Evolutionary conservation across 257 asterid species (phyloP), one percentile per base, ranked within the genome.

Genomic region (Penstemon davidsonii): DNA sequence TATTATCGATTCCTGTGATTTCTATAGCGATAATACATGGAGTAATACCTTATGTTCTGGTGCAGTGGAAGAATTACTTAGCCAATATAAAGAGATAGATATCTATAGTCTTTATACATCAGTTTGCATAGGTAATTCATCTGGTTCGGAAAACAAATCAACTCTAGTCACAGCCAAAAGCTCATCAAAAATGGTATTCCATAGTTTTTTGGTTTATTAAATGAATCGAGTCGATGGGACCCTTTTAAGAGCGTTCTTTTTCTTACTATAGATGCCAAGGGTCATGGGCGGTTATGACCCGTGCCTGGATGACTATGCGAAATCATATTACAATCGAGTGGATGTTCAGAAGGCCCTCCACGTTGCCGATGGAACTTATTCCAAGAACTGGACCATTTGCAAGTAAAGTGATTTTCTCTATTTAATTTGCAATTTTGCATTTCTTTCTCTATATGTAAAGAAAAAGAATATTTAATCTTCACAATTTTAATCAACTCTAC

Each of bases 321-420:
- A 54, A 45, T 70, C 81, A 7, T 92, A 86, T 77, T 92, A 85
- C 83, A 89, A 87, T 59, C 80, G 88, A 33, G 82, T 60, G 5
- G 92, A 86, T 43, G 96, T 92, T 67, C 98, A 92, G 76, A 85
- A 75, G 62, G 96, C 96, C 64, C 96, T 92, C 59, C 96, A 92
- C 64, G 95, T 84, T 58, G 62, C 68, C 9, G 88, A 82, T 58
- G 94, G 94, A 49, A 76, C 62, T 37, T 74, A 54, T 62, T 78
- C 79, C 67, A 86, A 70, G 74, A 80, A 83, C 44, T 92, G 98
- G 98, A 87, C 75, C 74, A 84, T 87, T 58, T 89, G 98, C 98
- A 92, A 92, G 98, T 91, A 88, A 78, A 52, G 43, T 37, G 39
- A 51, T 42, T 12, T 11, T 62, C 40, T 45, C 13, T 58, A 33